Conservation (phyloP, 805 yeast genomes). For the Isabelozyma rhagii region DNA sequence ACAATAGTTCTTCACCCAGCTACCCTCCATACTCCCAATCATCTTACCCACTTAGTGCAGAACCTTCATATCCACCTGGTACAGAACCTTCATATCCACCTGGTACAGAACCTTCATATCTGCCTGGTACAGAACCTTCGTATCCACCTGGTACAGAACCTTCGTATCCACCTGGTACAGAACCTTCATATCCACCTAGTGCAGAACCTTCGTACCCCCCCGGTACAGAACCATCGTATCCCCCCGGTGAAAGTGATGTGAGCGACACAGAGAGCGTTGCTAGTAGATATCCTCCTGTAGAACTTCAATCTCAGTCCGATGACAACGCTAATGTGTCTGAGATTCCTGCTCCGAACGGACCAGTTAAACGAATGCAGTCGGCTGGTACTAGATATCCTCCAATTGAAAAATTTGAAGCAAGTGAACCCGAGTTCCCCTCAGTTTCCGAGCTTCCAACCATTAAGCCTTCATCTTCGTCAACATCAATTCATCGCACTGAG, state of each 20-base stretch:
- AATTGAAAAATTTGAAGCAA: slow-evolving; percentile 5
- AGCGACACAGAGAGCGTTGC: slow-evolving; percentile 1
- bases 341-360: neutral
- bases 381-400: slow-evolving; percentile 8
- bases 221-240: neutral
- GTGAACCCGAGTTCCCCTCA: neutral
- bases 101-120: neutral
- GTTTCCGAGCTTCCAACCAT: neutral
- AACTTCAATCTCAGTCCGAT: neutral
- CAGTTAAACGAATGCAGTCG: neutral
- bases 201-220: neutral
- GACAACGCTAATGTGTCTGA: neutral
- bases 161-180: neutral
- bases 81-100: neutral
- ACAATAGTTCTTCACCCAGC: neutral
- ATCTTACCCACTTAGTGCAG: neutral
- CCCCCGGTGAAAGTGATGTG: neutral
- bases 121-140: neutral
- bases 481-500: slow-evolving; percentile 16
- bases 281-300: neutral
- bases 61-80: neutral
- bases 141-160: neutral
- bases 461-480: slow-evolving; percentile 4
- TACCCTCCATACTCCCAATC: neutral
- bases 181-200: neutral